A percentile compares a stretch with the other conserved stretches of the same genome.
Evolutionary conservation across 176 grass and related monocot species (phyloP).

Genomic region (Canna indica): DNA sequence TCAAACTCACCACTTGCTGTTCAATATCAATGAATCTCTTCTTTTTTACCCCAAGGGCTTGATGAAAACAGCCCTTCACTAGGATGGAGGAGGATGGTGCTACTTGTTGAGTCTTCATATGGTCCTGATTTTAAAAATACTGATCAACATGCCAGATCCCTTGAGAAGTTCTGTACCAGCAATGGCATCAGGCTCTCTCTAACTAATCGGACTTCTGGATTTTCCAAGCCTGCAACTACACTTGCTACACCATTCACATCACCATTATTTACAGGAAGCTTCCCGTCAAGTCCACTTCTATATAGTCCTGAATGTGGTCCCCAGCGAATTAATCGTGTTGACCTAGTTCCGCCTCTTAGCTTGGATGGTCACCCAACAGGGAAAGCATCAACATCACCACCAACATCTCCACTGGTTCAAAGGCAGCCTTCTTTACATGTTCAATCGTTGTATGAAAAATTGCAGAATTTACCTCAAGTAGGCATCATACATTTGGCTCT

Average conservation of each 20-base stretch:
- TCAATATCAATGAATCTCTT: neutral
- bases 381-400: constrained; percentile 43
- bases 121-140: constrained; percentile 66
- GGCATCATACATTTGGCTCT: constrained; percentile 87
- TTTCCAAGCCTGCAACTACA: constrained; percentile 53
- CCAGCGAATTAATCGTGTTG: constrained; percentile 53
- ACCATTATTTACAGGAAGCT: constrained; percentile 96
- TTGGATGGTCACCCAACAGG: constrained; percentile 63
- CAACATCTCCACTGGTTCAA: constrained; percentile 57
- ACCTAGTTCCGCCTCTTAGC: constrained; percentile 82
- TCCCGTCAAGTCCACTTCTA: constrained; percentile 92
- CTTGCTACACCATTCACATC: constrained; percentile 72
- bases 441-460: constrained; percentile 59
- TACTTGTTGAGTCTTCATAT: constrained; percentile 82
- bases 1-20: neutral
- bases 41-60: constrained; percentile 16
- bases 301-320: constrained; percentile 83
- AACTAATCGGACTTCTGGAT: constrained; percentile 53
- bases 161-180: constrained; percentile 73
- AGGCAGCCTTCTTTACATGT: constrained; percentile 66
- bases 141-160: constrained; percentile 56
- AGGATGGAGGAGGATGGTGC: constrained; percentile 87
- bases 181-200: constrained; percentile 76
- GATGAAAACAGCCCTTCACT: constrained; percentile 62
- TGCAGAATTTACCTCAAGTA: constrained; percentile 96